Evolutionary conservation across 345 rosid species (phyloP).

Genomic region (Dipteronia sinensis): DNA sequence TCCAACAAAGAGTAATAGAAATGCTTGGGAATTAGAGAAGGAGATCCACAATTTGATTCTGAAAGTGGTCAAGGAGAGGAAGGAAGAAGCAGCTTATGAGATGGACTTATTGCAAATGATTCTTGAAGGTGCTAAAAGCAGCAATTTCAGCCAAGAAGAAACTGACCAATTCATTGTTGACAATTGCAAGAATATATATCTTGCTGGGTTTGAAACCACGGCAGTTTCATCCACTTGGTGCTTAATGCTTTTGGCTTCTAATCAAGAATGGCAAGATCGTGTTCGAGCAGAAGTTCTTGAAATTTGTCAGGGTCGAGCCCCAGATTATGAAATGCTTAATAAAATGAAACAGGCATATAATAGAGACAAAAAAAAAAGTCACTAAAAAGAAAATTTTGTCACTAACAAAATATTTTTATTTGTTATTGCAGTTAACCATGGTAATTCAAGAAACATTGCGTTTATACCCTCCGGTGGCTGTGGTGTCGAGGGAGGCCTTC

Average conservation of each 20-base stretch:
- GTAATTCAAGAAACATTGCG: slow-evolving; percentile 50
- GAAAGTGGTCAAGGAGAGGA: slow-evolving; percentile 36
- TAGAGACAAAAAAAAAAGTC: too few relatives aligned
- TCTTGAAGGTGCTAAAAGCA: slow-evolving; percentile 38
- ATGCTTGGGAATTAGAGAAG: slow-evolving; percentile 42
- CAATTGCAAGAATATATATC: slow-evolving; percentile 54
- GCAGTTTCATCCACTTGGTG: slow-evolving; percentile 50
- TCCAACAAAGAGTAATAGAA: slow-evolving; percentile 41
- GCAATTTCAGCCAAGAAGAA: slow-evolving; percentile 24
- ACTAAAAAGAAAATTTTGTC: too few relatives aligned
- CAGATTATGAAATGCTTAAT: slow-evolving; percentile 31
- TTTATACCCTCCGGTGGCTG: slow-evolving; percentile 48
- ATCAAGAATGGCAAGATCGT: slow-evolving; percentile 52
- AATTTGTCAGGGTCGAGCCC: slow-evolving; percentile 26
- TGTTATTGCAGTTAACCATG: slow-evolving; percentile 45
- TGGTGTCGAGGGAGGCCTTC: slow-evolving; percentile 49
- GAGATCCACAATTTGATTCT: slow-evolving; percentile 32
- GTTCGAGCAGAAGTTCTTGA: slow-evolving; percentile 42
- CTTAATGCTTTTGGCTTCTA: slow-evolving; percentile 48
- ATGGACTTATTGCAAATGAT: slow-evolving; percentile 41
- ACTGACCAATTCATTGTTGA: slow-evolving; percentile 40
- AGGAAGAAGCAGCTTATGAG: slow-evolving; percentile 16
- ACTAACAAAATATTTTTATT: not conserved
- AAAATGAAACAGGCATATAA: slow-evolving; percentile 38
- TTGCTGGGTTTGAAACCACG: slow-evolving; percentile 50